phyloP scores from a whole-genome alignment of 1,284 basidiomycete genomes.

The Apiotrichum mycotoxinovorans region DNA sequence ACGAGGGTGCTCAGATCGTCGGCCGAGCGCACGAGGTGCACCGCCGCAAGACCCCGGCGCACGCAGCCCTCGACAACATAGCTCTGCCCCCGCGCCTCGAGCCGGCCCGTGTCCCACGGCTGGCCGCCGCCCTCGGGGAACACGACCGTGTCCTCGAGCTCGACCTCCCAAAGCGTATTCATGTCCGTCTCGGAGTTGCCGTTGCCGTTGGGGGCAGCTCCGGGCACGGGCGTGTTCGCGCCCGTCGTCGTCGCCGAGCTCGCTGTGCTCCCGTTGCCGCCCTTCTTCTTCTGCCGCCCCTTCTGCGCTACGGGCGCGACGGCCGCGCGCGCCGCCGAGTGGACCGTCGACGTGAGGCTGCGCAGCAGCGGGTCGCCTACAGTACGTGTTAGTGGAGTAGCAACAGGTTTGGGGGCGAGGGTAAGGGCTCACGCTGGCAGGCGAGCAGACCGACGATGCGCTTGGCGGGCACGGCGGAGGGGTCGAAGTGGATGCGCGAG shows the following conservation, averaged over 20 bases:
- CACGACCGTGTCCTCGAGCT: slow-evolving; percentile 75
- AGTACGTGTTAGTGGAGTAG: background rate
- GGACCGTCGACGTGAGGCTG: slow-evolving; percentile 31
- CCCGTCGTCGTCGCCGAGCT: slow-evolving; percentile 1
- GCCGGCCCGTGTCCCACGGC: slow-evolving; percentile 68
- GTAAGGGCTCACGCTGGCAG: slow-evolving; percentile 50
- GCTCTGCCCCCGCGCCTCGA: slow-evolving; percentile 51
- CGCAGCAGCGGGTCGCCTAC: slow-evolving; percentile 48
- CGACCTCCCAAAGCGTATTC: slow-evolving; percentile 53
- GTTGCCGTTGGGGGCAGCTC: slow-evolving; percentile 2
- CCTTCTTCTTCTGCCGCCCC: slow-evolving; percentile 37
- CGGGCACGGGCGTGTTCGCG: background rate
- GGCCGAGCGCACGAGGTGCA: slow-evolving; percentile 65
- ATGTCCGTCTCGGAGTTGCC: slow-evolving; percentile 10
- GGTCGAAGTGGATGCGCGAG: slow-evolving; percentile 44
- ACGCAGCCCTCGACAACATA: slow-evolving; percentile 65
- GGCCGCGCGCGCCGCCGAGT: slow-evolving; percentile 24
- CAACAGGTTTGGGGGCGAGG: background rate
- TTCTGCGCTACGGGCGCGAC: slow-evolving; percentile 35
- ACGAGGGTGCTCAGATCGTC: slow-evolving; percentile 41
- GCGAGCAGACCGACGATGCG: slow-evolving; percentile 50
- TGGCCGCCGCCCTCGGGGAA: slow-evolving; percentile 84
- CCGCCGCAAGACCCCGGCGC: slow-evolving; percentile 67
- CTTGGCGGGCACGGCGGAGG: slow-evolving; percentile 33
- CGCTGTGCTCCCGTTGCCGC: background rate